Evolutionary conservation across 2,329 filamentous ascomycete genomes (phyloP), one percentile per base, ranked within the genome.

Genomic region (Bretziella fagacearum): DNA sequence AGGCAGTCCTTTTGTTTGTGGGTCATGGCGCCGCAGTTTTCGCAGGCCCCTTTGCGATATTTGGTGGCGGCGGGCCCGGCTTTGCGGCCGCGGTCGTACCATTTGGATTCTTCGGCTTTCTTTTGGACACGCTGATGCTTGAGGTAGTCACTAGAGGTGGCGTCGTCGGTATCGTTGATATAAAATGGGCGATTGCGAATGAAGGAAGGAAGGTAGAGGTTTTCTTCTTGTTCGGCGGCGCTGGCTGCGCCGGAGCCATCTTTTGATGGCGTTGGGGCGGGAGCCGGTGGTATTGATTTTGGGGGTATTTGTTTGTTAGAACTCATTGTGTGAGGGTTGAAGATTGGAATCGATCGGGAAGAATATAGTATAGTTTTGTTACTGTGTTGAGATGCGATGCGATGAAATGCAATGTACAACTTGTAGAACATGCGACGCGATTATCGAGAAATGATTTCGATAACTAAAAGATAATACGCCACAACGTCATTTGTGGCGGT

Each of bases 121-220:
- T 83, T 82, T 49, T 86, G 79, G 22, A 89, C 69, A 61, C 87
- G 84, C 59, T 98, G 91, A 75, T 98, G 91, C 64, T 93, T 85
- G 54, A 98, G 83, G 61, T 96, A 98, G 58, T 96, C 87, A 6
- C 25, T 30, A 13, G 40, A 23, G 7, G 40, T 4, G 18, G 25
- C n/a, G 51, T 80, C 76, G 54, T 80, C 79, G 59, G 86, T 84
- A 17, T 49, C 47, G 56, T 74, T 77, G 47, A 93, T 79, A 63
- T 96, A 98, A 65, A 98, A 98, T 3, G 91, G 91, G 55, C 93
- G 87, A 63, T 94, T 95, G 56, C 86, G 87, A 66, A 98, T 98
- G 71, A 95, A 98, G 46, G 84, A 79, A 4, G 91, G 91, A 58
- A 98, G 98, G 70, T 98, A 98, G 62, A 95, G 79, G 71, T 98